Conservation (phyloP, 2,329 filamentous ascomycete genomes). For the Apiospora kogelbergensis region DNA sequence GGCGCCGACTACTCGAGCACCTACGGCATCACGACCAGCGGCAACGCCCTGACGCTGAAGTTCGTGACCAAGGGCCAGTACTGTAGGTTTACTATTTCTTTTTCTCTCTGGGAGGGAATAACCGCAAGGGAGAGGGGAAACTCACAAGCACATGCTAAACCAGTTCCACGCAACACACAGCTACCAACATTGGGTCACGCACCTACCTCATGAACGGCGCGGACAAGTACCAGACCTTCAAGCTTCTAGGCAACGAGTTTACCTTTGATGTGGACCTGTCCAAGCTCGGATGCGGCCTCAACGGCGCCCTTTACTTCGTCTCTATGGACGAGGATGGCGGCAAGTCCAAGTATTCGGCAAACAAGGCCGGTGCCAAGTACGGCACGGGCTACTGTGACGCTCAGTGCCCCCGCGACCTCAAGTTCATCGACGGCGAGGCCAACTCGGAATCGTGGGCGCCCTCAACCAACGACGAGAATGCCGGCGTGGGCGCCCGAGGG, state of each 20-base stretch:
- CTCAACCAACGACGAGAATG: conserved; percentile 47
- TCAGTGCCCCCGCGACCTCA: conserved; percentile 47
- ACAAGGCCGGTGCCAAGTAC: conserved; percentile 50
- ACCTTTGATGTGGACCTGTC: conserved; percentile 65
- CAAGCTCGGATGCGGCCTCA: conserved; percentile 59
- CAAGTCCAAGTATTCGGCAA: conserved; percentile 43
- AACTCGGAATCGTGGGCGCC: conserved; percentile 47
- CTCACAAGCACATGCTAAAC: too few species aligned
- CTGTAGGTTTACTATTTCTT: conserved; percentile 18
- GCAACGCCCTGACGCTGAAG: conserved; percentile 45
- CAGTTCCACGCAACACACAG: conserved; percentile 10
- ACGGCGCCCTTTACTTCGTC: conserved; percentile 60
- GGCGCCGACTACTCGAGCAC: conserved; percentile 43
- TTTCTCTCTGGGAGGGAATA: background rate
- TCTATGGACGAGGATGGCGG: conserved; percentile 57
- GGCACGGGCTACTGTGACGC: conserved; percentile 56
- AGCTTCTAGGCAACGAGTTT: conserved; percentile 59
- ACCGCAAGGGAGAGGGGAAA: too few species aligned
- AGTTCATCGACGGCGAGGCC: conserved; percentile 50
- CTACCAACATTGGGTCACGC: conserved; percentile 43
- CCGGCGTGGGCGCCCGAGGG: conserved; percentile 48
- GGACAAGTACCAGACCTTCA: conserved; percentile 56
- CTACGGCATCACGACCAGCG: conserved; percentile 47
- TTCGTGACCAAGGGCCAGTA: conserved; percentile 48
- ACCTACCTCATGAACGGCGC: conserved; percentile 57